These are phyloP conservation scores for Gilbertella persicaria DNA, from an alignment of 371 early-diverging fungal species.

Conservation along the genomic window DNA sequence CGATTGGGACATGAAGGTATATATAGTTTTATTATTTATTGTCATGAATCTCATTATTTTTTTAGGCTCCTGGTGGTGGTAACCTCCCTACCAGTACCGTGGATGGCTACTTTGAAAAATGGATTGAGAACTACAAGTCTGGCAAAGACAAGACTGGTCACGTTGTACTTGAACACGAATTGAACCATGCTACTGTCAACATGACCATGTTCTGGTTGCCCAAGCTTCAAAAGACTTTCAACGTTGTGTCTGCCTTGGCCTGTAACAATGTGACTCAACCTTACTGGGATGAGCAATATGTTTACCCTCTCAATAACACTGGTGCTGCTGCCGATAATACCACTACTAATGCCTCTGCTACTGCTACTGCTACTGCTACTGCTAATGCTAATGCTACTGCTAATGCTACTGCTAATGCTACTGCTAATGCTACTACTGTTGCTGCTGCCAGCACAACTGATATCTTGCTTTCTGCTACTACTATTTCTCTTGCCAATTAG, in stretches of 20 bases:
- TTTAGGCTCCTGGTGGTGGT: slow-evolving; percentile 26
- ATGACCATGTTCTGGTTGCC: slow-evolving; percentile 50
- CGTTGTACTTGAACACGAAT: slow-evolving; percentile 50
- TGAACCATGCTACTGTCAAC: slow-evolving; percentile 42
- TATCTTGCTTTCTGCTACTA: neutral
- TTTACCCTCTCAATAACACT: neutral
- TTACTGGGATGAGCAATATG: slow-evolving; percentile 35
- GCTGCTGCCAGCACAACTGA: neutral
- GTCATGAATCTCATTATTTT: too few species aligned
- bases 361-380: neutral
- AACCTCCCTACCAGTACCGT: slow-evolving; percentile 15
- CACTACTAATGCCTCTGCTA: neutral
- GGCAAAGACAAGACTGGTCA: slow-evolving; percentile 39
- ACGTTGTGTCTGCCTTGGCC: slow-evolving; percentile 38
- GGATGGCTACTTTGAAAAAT: slow-evolving; percentile 39
- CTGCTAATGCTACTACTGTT: neutral
- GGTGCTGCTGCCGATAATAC: neutral
- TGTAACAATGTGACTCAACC: slow-evolving; percentile 49
- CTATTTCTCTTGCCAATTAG: neutral
- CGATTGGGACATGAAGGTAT: slow-evolving; percentile 27
- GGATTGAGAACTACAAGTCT: slow-evolving; percentile 34
- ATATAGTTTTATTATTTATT: too few species aligned
- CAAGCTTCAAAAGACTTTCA: slow-evolving; percentile 33
- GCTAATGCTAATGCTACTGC: neutral
- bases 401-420: neutral